Conservation (phyloP, 2,329 filamentous ascomycete genomes). For the Camptophora hylomeconis region DNA sequence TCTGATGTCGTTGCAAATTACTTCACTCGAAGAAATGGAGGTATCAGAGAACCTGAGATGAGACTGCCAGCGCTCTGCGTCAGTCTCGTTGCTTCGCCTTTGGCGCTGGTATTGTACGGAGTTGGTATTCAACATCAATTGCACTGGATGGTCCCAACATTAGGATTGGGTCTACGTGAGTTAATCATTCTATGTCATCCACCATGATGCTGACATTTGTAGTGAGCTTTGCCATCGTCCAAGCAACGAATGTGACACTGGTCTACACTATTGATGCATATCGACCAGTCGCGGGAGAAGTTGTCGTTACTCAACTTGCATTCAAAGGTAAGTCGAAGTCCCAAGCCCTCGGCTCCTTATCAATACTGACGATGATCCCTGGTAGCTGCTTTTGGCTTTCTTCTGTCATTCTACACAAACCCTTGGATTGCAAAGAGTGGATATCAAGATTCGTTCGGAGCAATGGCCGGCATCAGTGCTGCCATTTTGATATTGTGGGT, state of each 20-base stretch:
- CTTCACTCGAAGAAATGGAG: slow-evolving; percentile 25
- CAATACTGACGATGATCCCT: slow-evolving; percentile 1
- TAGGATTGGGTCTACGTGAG: slow-evolving; percentile 41
- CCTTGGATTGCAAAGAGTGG: slow-evolving; percentile 40
- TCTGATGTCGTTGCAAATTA: slow-evolving; percentile 22
- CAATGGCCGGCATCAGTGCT: slow-evolving; percentile 44
- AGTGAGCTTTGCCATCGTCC: slow-evolving; percentile 45
- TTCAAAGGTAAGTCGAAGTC: slow-evolving; percentile 37
- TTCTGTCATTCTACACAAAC: slow-evolving; percentile 49
- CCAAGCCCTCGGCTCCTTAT: background rate
- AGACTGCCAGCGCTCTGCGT: slow-evolving; percentile 24
- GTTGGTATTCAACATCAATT: slow-evolving; percentile 21
- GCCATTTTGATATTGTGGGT: slow-evolving; percentile 35
- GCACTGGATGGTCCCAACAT: slow-evolving; percentile 33
- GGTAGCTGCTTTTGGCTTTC: slow-evolving; percentile 41
- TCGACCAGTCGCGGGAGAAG: slow-evolving; percentile 44
- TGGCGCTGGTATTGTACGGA: slow-evolving; percentile 22
- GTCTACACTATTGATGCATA: slow-evolving; percentile 48
- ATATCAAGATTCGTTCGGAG: slow-evolving; percentile 39
- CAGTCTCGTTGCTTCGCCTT: slow-evolving; percentile 20
- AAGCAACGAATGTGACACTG: slow-evolving; percentile 42
- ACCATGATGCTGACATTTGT: slow-evolving; percentile 1
- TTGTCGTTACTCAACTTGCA: slow-evolving; percentile 39
- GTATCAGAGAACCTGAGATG: slow-evolving; percentile 31
- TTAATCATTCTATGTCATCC: slow-evolving; percentile 8